Percentiles rank a stretch among this genome's conserved stretches.
Conservation (phyloP, 2,329 filamentous ascomycete species). For the Hypoxylon sp. region DNA sequence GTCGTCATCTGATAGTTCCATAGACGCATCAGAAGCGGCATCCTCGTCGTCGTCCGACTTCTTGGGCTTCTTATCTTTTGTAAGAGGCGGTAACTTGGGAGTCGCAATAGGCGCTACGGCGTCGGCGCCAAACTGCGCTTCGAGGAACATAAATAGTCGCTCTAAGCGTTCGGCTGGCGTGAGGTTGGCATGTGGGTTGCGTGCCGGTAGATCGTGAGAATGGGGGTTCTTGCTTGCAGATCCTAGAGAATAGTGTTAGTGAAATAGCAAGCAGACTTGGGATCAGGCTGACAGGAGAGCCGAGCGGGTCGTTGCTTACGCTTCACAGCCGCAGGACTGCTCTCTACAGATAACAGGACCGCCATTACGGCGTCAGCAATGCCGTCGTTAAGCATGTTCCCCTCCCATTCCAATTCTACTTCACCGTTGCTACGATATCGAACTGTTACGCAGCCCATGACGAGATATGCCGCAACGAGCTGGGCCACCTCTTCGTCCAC, state of each 20-base stretch:
- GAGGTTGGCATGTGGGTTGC: constrained; percentile 80
- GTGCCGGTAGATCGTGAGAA: constrained; percentile 61
- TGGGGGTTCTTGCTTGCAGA: constrained; percentile 70
- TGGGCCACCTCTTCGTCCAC: constrained; percentile 73
- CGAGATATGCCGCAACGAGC: constrained; percentile 68
- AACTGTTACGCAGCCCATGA: constrained; percentile 94
- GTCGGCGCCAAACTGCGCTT: constrained; percentile 92
- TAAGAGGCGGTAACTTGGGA: constrained; percentile 64
- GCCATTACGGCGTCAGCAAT: constrained; percentile 98
- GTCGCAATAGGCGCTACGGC: constrained; percentile 81
- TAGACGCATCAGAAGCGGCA: constrained; percentile 53
- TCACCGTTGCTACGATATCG: constrained; percentile 81
- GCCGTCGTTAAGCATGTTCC: constrained; percentile 96
- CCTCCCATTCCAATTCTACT: constrained; percentile 95
- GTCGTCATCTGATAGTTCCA: constrained; percentile 53
- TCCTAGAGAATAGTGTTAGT: constrained; percentile 63
- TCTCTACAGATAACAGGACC: constrained; percentile 91
- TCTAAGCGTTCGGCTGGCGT: constrained; percentile 81
- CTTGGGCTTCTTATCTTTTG: constrained; percentile 52
- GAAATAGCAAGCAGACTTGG: constrained; percentile 21
- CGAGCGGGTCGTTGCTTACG: constrained; percentile 65
- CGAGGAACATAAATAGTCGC: constrained; percentile 93
- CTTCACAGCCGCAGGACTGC: constrained; percentile 93
- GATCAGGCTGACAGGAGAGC: constrained; percentile 18
- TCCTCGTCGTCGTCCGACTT: constrained; percentile 48